A percentile compares a stretch with the other conserved stretches of the same genome.
Evolutionary conservation across 352 stramenopile genomes (phyloP).

Genomic region (Globisporangium lucens): DNA sequence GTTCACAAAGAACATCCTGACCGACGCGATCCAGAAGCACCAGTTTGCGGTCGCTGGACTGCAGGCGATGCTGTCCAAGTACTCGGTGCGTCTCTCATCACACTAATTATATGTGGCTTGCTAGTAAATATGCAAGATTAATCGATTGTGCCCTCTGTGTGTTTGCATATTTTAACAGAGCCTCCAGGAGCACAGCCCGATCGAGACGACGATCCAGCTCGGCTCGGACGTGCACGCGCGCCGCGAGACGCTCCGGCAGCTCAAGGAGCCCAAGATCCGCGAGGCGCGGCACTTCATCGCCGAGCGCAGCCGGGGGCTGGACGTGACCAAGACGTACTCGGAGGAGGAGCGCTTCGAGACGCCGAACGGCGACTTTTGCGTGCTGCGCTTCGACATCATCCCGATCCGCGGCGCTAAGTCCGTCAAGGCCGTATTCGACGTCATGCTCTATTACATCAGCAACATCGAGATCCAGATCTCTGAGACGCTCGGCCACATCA

Average conservation of each 20-base stretch:
- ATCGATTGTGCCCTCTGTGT: neutral
- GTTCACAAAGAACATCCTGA: slow-evolving; percentile 10
- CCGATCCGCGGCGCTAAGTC: slow-evolving; percentile 31
- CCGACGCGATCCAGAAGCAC: slow-evolving; percentile 14
- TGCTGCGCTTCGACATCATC: slow-evolving; percentile 45
- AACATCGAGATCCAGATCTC: slow-evolving; percentile 60
- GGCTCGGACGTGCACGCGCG: slow-evolving; percentile 27
- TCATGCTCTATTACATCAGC: slow-evolving; percentile 39
- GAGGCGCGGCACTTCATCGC: slow-evolving; percentile 32
- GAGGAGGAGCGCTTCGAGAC: slow-evolving; percentile 46
- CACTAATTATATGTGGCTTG: neutral
- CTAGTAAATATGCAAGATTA: too few relatives aligned
- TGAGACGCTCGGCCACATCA: slow-evolving; percentile 49
- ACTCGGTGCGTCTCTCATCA: slow-evolving; percentile 9
- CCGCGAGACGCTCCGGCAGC: slow-evolving; percentile 24
- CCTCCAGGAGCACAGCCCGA: slow-evolving; percentile 30
- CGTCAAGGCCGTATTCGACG: slow-evolving; percentile 46
- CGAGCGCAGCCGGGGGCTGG: slow-evolving; percentile 35
- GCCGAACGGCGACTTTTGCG: slow-evolving; percentile 36
- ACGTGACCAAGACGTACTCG: slow-evolving; percentile 33
- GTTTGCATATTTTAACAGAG: slow-evolving; percentile 18
- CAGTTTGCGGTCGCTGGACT: slow-evolving; percentile 13
- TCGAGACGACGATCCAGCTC: slow-evolving; percentile 46
- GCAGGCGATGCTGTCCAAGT: slow-evolving; percentile 19
- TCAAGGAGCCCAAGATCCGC: slow-evolving; percentile 30